Evolutionary conservation across 2,329 filamentous ascomycete species (phyloP), one percentile per base, ranked within the genome.

Genomic region (Juglanconis juglandina): DNA sequence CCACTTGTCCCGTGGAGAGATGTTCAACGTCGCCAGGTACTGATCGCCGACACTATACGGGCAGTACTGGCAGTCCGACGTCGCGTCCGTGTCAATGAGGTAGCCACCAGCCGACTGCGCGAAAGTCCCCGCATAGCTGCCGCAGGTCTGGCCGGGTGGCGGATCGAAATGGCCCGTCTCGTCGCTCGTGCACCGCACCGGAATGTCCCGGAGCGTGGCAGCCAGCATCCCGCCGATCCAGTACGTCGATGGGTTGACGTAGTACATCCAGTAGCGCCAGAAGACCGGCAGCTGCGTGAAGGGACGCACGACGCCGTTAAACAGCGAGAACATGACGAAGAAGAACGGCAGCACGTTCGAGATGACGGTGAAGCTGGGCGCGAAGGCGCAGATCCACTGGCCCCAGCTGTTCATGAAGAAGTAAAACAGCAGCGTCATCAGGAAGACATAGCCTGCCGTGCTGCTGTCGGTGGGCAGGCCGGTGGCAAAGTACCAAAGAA

Each of bases 301-400:
- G 0, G 89, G 86, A 2, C 88, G 81, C 9, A 93, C 83, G 24
- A 93, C 86, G 65, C 90, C 90, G 76, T 91, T 92, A 80, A 93
- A 92, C 32, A 62, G 48, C 5, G 56, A 59, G 41, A 90, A 87
- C 78, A 91, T 87, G 71, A 92, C 67, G 76, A 93, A 90, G 81
- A 93, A 91, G 77, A 93, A 92, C 1, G 90, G 90, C 5, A 76
- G 74, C 63, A 75, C 76, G 68, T 93, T 92, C 48, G 85, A 86
- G 65, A 93, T 91, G 64, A 92, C 88, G 0, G 89, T 91, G 89
- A 92, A 92, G 46, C 81, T 87, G 0, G 90, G 90, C 0, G 90
- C 89, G 72, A 92, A 92, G 0, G 91, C 90, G 64, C 87, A 90
- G 66, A 95, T 91, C 90, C 89, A 94, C 71, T 92, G 90, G 24